These are phyloP conservation scores for Fusarium nanum DNA, from an alignment of 2,329 filamentous ascomycete genomes.

Conservation along the genomic window DNA sequence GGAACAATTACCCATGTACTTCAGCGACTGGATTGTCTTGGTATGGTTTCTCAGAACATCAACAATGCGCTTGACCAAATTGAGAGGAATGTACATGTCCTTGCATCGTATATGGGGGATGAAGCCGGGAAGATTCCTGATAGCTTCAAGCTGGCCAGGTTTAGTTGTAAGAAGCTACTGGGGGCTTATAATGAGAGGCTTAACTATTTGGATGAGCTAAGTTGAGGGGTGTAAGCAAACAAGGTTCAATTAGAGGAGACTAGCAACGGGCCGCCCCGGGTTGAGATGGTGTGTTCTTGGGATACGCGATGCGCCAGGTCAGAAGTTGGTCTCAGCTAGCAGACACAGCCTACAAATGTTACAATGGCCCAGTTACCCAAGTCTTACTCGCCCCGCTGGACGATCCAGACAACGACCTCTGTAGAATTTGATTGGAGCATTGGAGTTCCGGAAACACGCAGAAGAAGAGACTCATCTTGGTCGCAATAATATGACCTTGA, in stretches of 20 bases:
- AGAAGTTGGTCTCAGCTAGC: background rate
- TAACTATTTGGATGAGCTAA: background rate
- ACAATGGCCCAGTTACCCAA: no score
- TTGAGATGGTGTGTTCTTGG: background rate
- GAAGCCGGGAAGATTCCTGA: background rate
- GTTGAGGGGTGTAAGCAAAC: background rate
- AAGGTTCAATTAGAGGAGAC: background rate
- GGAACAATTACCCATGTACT: background rate
- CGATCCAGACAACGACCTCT: background rate
- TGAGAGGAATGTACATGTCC: background rate
- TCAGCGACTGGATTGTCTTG: background rate
- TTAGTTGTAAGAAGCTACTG: background rate
- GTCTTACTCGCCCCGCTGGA: no score
- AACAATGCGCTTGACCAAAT: background rate
- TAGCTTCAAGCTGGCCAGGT: background rate
- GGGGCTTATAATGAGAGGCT: background rate
- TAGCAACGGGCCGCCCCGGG: background rate
- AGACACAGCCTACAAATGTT: background rate
- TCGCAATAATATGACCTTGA: background rate
- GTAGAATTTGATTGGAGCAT: background rate
- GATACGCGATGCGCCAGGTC: background rate
- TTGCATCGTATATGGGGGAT: background rate
- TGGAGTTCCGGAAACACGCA: background rate
- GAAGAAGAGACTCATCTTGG: background rate
- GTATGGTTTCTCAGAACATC: background rate